A percentile compares a stretch with the other conserved stretches of the same genome.
phyloP scores from a whole-genome alignment of 2,329 filamentous ascomycete genomes.

The Fusarium torreyae region DNA sequence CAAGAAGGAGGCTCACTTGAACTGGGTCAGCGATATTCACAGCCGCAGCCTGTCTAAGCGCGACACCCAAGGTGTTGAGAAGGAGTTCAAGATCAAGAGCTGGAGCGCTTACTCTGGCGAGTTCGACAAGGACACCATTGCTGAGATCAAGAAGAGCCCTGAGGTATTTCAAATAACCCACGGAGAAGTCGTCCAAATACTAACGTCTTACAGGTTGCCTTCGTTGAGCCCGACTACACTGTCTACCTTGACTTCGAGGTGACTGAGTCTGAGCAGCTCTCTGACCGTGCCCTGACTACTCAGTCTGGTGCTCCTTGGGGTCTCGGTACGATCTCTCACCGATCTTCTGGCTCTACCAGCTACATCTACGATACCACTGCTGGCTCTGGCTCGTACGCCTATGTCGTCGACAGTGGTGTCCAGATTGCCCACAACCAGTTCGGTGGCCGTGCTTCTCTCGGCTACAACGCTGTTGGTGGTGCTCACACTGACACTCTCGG shows the following conservation, averaged over 20 bases:
- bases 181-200: background rate
- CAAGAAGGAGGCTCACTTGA: conserved; percentile 63
- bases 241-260: conserved; percentile 32
- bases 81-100: conserved; percentile 49
- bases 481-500: conserved; percentile 55
- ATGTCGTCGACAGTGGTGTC: conserved; percentile 75
- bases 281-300: conserved; percentile 46
- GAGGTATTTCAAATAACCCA: conserved; percentile 52
- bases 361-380: conserved; percentile 67
- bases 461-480: conserved; percentile 56
- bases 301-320: conserved; percentile 46
- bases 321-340: conserved; percentile 49
- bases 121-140: conserved; percentile 59
- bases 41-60: conserved; percentile 68
- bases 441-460: conserved; percentile 60
- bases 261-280: conserved; percentile 31
- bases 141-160: conserved; percentile 58
- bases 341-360: conserved; percentile 40
- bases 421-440: conserved; percentile 66
- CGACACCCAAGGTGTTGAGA: conserved; percentile 55
- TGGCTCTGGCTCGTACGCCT: conserved; percentile 68
- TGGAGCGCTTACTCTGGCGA: conserved; percentile 61
- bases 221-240: conserved; percentile 47
- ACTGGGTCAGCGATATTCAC: conserved; percentile 64
- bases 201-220: conserved; percentile 36